Percentiles rank a stretch among this genome's conserved stretches.
Conservation (phyloP, 257 asterid species). For the Pogostemon cablin region DNA sequence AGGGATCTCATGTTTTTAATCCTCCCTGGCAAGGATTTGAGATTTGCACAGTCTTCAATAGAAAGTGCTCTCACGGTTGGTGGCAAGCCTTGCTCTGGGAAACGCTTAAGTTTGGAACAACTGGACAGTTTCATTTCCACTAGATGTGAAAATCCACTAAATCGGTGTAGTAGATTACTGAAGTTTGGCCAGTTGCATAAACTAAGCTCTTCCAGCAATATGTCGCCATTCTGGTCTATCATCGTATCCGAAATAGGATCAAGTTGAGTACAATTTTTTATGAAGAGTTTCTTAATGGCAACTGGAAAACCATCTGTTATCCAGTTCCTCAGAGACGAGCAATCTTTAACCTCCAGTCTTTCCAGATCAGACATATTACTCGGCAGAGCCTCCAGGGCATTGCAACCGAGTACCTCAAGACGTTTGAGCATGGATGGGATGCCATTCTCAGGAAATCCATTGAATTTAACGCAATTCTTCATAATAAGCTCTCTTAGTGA, state of each 20-base stretch:
- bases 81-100: slow-evolving; percentile 65
- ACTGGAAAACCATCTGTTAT: slow-evolving; percentile 46
- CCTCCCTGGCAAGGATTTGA: slow-evolving; percentile 55
- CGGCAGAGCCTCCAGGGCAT: slow-evolving; percentile 57
- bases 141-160: slow-evolving; percentile 49
- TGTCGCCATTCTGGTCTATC: slow-evolving; percentile 37
- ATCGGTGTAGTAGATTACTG: slow-evolving; percentile 42
- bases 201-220: slow-evolving; percentile 61
- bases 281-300: slow-evolving; percentile 54
- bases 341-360: slow-evolving; percentile 64
- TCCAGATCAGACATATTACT: slow-evolving; percentile 52
- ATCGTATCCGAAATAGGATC: slow-evolving; percentile 47
- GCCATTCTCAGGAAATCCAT: slow-evolving; percentile 50
- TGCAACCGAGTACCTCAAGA: slow-evolving; percentile 63
- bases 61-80: slow-evolving; percentile 58
- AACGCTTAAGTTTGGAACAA: slow-evolving; percentile 45
- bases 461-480: slow-evolving; percentile 51
- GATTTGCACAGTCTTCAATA: slow-evolving; percentile 54
- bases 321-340: slow-evolving; percentile 59
- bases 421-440: slow-evolving; percentile 64
- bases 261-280: slow-evolving; percentile 55
- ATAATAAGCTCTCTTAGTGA: slow-evolving; percentile 58
- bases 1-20: slow-evolving; percentile 48
- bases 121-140: slow-evolving; percentile 52
- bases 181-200: slow-evolving; percentile 53